Conservation (phyloP, 148 eudicot species). For the Mesembryanthemum crystallinum region DNA sequence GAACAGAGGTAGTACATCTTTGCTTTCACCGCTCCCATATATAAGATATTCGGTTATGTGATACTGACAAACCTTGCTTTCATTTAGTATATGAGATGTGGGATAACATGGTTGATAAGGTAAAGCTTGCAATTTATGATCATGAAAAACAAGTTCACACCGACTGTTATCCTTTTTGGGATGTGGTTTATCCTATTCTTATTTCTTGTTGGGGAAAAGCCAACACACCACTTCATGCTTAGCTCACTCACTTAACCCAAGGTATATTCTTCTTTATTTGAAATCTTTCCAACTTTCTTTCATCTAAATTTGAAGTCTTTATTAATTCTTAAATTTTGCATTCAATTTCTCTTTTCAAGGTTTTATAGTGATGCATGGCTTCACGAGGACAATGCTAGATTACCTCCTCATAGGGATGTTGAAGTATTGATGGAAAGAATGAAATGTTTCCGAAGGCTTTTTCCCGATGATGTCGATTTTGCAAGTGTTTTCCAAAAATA, state of each 20-base stretch:
- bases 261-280: not conserved
- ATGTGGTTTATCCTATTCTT: constrained; percentile 21
- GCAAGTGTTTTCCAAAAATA: not conserved
- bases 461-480: not conserved
- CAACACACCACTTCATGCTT: constrained; percentile 24
- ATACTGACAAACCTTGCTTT: constrained; percentile 15
- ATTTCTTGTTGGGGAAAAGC: constrained; percentile 23
- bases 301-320: too few relatives aligned
- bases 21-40: not conserved
- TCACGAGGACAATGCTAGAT: not conserved
- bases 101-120: constrained; percentile 15
- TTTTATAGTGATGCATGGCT: constrained; percentile 19
- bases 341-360: not conserved
- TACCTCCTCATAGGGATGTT: not conserved
- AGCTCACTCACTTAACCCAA: constrained; percentile 29
- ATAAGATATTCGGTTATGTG: constrained; percentile 17
- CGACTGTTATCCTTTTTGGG: constrained; percentile 5
- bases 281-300: not conserved
- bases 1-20: too few relatives aligned
- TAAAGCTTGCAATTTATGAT: constrained; percentile 6
- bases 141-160: constrained; percentile 12
- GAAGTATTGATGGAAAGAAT: constrained; percentile 8
- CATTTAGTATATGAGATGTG: constrained; percentile 32
- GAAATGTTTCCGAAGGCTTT: constrained; percentile 18
- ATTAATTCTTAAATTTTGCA: too few relatives aligned